A percentile compares a stretch with the other conserved stretches of the same genome.
Evolutionary conservation across 2,329 filamentous ascomycete species (phyloP).

Genomic region (Geosmithia flava): DNA sequence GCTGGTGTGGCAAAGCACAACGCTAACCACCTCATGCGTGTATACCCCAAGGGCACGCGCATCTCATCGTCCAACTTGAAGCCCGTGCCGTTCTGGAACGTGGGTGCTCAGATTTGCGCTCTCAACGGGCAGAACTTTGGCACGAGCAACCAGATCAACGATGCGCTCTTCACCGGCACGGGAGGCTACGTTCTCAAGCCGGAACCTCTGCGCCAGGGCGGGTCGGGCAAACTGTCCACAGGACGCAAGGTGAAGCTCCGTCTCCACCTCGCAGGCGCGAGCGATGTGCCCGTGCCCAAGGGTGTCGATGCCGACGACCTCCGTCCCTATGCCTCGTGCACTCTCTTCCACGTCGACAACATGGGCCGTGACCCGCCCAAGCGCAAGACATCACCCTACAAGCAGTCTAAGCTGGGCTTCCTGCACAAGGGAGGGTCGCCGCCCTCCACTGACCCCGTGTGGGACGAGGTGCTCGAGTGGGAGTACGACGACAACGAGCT

Average conservation of each 20-base stretch:
- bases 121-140: conserved; percentile 61
- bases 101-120: conserved; percentile 57
- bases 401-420: conserved; percentile 42
- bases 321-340: conserved; percentile 54
- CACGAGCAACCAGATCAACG: conserved; percentile 53
- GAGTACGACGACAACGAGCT: conserved; percentile 56
- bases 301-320: conserved; percentile 38
- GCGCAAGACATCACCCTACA: conserved; percentile 49
- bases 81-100: conserved; percentile 51
- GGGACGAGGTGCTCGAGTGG: conserved; percentile 56
- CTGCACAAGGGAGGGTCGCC: conserved; percentile 47
- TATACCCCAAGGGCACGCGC: conserved; percentile 56
- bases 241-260: conserved; percentile 35
- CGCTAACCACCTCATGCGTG: conserved; percentile 54
- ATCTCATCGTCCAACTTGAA: conserved; percentile 54
- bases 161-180: conserved; percentile 52
- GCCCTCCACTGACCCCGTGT: conserved; percentile 46
- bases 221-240: conserved; percentile 33
- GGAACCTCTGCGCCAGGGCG: conserved; percentile 41
- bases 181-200: conserved; percentile 57
- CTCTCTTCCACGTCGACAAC: conserved; percentile 45
- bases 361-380: conserved; percentile 37
- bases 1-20: conserved; percentile 46
- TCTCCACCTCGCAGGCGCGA: conserved; percentile 49
- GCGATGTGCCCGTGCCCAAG: conserved; percentile 44